Evolutionary conservation across 257 asterid genomes (phyloP).

Genomic region (Penstemon barbatus): DNA sequence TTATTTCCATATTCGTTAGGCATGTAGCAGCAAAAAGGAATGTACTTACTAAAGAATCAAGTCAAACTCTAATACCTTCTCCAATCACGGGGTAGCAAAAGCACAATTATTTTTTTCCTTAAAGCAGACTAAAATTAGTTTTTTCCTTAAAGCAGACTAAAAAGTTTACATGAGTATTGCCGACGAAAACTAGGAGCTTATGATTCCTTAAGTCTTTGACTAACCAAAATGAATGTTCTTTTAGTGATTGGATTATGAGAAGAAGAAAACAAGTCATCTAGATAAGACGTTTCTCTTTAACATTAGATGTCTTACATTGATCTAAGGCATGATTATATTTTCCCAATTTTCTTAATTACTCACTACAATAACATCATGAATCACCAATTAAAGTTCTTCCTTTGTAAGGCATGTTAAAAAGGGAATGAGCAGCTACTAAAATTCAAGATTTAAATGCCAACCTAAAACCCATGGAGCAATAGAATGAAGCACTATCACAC

Average conservation of each 20-base stretch:
- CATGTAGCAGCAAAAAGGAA: too few species aligned
- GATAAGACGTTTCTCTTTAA: too few species aligned
- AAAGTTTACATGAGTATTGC: neutral
- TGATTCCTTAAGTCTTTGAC: neutral
- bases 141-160: neutral
- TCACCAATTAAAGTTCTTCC: neutral
- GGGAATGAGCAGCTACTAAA: neutral
- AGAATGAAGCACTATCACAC: neutral
- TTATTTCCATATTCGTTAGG: too few species aligned
- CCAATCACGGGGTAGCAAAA: too few species aligned
- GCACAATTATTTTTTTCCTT: too few species aligned
- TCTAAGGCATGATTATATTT: too few species aligned
- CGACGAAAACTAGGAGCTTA: neutral
- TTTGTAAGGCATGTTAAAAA: neutral
- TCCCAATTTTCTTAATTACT: too few species aligned
- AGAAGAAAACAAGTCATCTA: neutral
- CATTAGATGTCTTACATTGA: too few species aligned
- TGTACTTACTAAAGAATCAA: too few species aligned
- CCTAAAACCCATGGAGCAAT: neutral
- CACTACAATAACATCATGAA: too few species aligned
- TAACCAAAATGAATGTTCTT: neutral
- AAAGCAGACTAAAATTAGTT: neutral
- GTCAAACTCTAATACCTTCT: too few species aligned
- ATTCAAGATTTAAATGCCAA: neutral
- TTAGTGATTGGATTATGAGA: too few species aligned